Evolutionary conservation across 2,329 filamentous ascomycete genomes (phyloP), one percentile per base, ranked within the genome.

Genomic region (Pseudogymnoascus sp.): DNA sequence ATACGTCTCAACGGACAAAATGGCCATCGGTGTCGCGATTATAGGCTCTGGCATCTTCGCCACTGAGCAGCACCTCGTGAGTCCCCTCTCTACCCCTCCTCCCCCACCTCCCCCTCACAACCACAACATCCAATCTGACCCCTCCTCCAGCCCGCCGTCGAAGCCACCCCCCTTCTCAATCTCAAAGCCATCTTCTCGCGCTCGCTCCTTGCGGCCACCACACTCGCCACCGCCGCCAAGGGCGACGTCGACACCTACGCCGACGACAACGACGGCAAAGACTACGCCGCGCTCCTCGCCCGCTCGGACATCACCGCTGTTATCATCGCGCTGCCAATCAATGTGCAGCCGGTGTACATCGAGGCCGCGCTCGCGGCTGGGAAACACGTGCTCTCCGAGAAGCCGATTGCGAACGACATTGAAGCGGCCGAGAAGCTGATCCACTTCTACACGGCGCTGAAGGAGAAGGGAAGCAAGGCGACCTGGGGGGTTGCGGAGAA

Each of bases 401-500:
- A 84, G 66, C 81, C 82, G 16, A 76, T 83, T 25, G 79, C 78
- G 1, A 77, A 77, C 55, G 79, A 82, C 66, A 67, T 82, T 9
- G 71, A 75, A 2, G 75, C 76, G 0, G 81, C 82, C 0, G 71
- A 74, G 25, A 74, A 77, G n/a, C 74, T 85, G 28, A 72, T 84
- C 23, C 64, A 75, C 5, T 82, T 77, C 73, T 81, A 79, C 64
- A 66, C 75, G 11, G 66, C 72, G 16, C 22, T 39, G 35, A 60
- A 41, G 38, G 72, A 75, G 9, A 52, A 65, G n/a, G 67, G 67
- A 36, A 66, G 62, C 52, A 73, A 70, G 5, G 70, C 71, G 22
- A 80, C 79, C 5, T 84, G 85, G 75, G 78, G 78, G 12, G 80
- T 92, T 3, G 89, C 87, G 0, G 90, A 92, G 74, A 91, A 92